phyloP scores from a whole-genome alignment of 192 early-diverging fungal genomes.

The Backusella psychrophila region DNA sequence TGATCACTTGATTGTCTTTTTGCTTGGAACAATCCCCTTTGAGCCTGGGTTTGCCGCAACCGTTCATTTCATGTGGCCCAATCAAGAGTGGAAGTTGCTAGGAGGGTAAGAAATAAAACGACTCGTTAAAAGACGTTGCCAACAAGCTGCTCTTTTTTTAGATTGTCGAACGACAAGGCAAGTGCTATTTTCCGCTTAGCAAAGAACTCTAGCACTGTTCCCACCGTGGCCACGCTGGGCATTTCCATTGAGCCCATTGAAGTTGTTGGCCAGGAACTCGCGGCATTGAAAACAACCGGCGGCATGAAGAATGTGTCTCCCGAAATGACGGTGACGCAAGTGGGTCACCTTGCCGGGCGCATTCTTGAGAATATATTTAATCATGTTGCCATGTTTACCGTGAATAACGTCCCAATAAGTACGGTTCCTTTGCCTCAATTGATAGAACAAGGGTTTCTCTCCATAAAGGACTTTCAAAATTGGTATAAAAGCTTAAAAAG shows the following conservation, averaged over 20 bases:
- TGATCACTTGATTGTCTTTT: constrained; percentile 94
- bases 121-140: neutral
- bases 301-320: constrained; percentile 5
- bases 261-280: constrained; percentile 60
- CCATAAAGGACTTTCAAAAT: constrained; percentile 69
- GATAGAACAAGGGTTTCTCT: constrained; percentile 44
- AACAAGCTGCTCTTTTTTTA: constrained; percentile 8
- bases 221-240: constrained; percentile 68
- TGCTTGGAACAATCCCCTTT: constrained; percentile 83
- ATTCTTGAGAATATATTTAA: constrained; percentile 70
- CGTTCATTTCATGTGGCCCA: constrained; percentile 89
- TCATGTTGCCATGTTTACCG: constrained; percentile 69
- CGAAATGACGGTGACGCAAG: constrained; percentile 33
- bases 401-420: constrained; percentile 50
- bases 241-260: constrained; percentile 91
- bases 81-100: constrained; percentile 72
- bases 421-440: constrained; percentile 51
- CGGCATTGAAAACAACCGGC: constrained; percentile 10
- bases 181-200: constrained; percentile 76
- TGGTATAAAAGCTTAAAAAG: constrained; percentile 77
- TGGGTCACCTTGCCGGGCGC: constrained; percentile 54
- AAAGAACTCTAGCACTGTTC: neutral
- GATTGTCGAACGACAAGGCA: constrained; percentile 77
- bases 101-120: constrained; percentile 48
- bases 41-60: constrained; percentile 92